Evolutionary conservation across 805 yeast species (phyloP).

Genomic region (Zygoascus bituminiphila): DNA sequence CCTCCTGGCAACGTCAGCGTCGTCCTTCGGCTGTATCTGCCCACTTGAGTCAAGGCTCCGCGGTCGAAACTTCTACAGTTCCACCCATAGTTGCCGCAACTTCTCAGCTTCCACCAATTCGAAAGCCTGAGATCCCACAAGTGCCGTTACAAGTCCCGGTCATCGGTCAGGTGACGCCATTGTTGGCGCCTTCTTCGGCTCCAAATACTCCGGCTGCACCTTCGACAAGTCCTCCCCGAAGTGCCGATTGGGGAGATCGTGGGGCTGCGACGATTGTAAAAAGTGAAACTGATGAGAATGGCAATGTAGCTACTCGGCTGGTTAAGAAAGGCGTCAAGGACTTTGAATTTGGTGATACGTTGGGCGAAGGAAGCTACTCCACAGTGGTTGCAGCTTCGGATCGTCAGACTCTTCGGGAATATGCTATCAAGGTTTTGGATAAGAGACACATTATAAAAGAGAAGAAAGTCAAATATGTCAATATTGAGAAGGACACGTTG

Average conservation of each 20-base stretch:
- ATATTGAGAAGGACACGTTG: constrained; percentile 85
- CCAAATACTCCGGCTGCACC: neutral
- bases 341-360: constrained; percentile 76
- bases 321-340: constrained; percentile 61
- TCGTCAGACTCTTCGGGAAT: constrained; percentile 59
- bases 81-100: neutral
- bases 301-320: constrained; percentile 43
- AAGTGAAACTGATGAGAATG: constrained; percentile 37
- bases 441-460: constrained; percentile 91
- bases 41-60: neutral
- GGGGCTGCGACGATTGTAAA: constrained; percentile 54
- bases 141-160: neutral
- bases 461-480: constrained; percentile 89
- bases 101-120: neutral
- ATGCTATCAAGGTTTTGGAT: constrained; percentile 85
- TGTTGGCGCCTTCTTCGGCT: neutral
- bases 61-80: too few species aligned
- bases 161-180: neutral
- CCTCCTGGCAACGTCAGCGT: neutral
- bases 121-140: neutral
- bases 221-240: neutral
- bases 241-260: constrained; percentile 39
- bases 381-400: constrained; percentile 87
- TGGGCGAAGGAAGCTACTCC: constrained; percentile 96
- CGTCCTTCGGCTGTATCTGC: neutral